Percentiles rank a stretch among this genome's conserved stretches.
phyloP scores from a whole-genome alignment of 257 asterid species.

The Petunia axillaris region DNA sequence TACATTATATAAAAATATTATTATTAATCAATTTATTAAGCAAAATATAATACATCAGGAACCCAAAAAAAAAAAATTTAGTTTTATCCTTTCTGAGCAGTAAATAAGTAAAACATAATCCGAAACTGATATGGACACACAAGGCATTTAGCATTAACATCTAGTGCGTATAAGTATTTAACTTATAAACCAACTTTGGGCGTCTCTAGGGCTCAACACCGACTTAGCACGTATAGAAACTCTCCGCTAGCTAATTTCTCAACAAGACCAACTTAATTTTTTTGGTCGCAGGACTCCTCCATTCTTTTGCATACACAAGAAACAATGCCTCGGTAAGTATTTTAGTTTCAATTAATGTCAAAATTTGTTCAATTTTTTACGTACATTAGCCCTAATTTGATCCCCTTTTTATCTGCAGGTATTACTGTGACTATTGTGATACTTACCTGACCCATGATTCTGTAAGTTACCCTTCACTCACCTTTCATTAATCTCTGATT shows the following conservation, averaged over 20 bases:
- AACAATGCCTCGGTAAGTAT: conserved; percentile 32
- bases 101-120: too few species aligned
- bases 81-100: too few species aligned
- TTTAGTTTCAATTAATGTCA: neutral
- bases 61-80: too few species aligned
- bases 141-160: neutral
- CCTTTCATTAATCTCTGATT: neutral
- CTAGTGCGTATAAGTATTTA: too few species aligned
- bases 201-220: neutral
- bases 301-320: neutral
- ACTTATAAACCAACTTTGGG: neutral
- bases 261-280: neutral
- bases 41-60: too few species aligned
- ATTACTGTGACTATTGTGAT: conserved; percentile 40
- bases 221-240: too few species aligned
- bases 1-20: too few species aligned
- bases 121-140: neutral
- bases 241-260: too few species aligned
- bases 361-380: neutral
- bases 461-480: conserved; percentile 19
- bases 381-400: neutral
- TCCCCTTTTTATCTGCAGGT: conserved; percentile 23
- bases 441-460: conserved; percentile 40
- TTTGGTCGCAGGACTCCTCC: neutral
- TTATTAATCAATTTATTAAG: too few species aligned